phyloP scores from a whole-genome alignment of 2,329 filamentous ascomycete species.

The Leptosphaerulina australis region DNA sequence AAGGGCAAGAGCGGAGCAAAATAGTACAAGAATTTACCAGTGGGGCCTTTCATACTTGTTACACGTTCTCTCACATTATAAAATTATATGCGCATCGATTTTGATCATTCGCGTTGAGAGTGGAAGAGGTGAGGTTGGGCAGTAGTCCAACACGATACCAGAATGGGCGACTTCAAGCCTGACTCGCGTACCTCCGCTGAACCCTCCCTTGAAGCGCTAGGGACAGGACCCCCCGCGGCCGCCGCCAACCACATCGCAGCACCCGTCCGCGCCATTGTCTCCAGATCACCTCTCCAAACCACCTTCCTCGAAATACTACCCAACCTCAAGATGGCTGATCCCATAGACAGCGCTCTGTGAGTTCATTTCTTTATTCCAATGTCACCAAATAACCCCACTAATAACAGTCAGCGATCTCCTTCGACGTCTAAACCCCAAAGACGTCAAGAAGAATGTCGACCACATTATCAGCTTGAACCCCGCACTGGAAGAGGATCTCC shows the following conservation, averaged over 20 bases:
- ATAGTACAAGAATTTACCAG: background rate
- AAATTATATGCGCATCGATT: background rate
- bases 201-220: constrained; percentile 29
- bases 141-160: constrained; percentile 11
- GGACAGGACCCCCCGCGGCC: constrained; percentile 23
- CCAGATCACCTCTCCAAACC: constrained; percentile 17
- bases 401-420: constrained; percentile 80
- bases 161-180: constrained; percentile 24
- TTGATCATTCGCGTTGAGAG: background rate
- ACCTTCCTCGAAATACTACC: constrained; percentile 18
- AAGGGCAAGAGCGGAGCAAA: background rate
- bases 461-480: constrained; percentile 87
- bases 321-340: constrained; percentile 42
- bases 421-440: constrained; percentile 92
- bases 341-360: constrained; percentile 74
- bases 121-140: constrained; percentile 16
- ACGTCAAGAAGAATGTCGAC: constrained; percentile 86
- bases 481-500: constrained; percentile 93
- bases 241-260: constrained; percentile 10
- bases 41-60: background rate
- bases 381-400: constrained; percentile 1
- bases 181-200: constrained; percentile 31
- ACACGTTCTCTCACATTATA: background rate
- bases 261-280: constrained; percentile 19
- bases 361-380: background rate